phyloP scores from a whole-genome alignment of 257 asterid genomes.

The Cinchona pubescens region DNA sequence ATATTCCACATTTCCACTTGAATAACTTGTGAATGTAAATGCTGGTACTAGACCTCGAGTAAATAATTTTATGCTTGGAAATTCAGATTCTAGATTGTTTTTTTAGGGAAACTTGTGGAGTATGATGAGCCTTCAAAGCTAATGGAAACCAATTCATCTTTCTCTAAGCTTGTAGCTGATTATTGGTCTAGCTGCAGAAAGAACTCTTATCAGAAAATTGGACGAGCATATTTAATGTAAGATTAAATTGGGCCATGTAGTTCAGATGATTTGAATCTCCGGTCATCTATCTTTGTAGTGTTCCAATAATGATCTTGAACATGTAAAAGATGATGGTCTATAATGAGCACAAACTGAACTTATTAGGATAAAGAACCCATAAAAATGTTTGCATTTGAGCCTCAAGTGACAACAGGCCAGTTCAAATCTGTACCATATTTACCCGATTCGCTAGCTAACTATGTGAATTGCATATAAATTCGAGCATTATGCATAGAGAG shows the following conservation, averaged over 20 bases:
- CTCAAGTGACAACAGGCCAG: background rate
- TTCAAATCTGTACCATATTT: constrained; percentile 5
- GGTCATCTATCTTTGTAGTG: background rate
- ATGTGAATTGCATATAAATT: too few relatives aligned
- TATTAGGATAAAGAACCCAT: background rate
- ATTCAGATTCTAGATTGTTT: constrained; percentile 4
- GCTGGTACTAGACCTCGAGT: background rate
- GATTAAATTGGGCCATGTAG: background rate
- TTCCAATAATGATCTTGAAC: background rate
- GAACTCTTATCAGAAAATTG: constrained; percentile 20
- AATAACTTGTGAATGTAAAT: too few relatives aligned
- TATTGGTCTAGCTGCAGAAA: constrained; percentile 70
- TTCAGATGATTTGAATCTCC: too few relatives aligned
- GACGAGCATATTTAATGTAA: too few relatives aligned
- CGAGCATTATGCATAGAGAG: too few relatives aligned
- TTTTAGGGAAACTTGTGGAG: constrained; percentile 56
- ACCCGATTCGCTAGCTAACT: too few relatives aligned
- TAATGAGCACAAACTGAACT: background rate
- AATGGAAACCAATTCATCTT: constrained; percentile 53
- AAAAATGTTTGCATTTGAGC: constrained; percentile 3
- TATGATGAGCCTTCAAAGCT: constrained; percentile 69
- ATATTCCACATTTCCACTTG: background rate
- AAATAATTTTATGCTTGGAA: background rate
- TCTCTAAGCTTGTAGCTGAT: constrained; percentile 71
- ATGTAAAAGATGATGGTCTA: background rate